Evolutionary conservation across 225 moss, liverwort and hornwort species (phyloP).

Genomic region (Sphagnum tenellum): DNA sequence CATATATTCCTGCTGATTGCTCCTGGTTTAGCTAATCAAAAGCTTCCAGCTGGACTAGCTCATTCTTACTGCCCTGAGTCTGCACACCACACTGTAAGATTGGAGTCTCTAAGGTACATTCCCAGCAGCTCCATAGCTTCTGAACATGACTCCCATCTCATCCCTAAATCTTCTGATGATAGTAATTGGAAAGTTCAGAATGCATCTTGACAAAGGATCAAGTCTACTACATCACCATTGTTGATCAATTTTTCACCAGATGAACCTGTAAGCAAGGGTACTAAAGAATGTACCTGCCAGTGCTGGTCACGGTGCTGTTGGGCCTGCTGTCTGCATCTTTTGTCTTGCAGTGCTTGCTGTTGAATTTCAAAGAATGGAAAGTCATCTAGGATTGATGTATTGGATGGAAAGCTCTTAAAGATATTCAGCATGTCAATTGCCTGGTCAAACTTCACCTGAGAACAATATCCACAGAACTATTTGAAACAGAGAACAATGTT

Average conservation of each 20-base stretch:
- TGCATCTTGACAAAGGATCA: no score
- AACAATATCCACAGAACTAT: not conserved
- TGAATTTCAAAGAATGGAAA: conserved; percentile 97
- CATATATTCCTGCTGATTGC: no score
- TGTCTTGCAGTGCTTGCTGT: conserved; percentile 93
- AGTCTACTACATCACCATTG: no score
- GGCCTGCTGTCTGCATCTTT: conserved; percentile 86
- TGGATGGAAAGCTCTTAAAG: conserved; percentile 78
- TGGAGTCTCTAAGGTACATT: no score
- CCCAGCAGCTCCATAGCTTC: not conserved
- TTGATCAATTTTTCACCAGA: no score
- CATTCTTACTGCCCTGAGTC: conserved; percentile 28
- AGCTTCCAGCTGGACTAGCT: conserved; percentile 26
- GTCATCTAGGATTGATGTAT: conserved; percentile 95
- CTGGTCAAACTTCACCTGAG: conserved; percentile 92
- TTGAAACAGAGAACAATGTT: no score
- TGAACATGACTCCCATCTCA: no score
- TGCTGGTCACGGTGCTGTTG: conserved; percentile 90
- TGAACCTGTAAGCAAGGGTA: no score
- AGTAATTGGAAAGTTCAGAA: no score
- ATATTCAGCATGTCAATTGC: conserved; percentile 90
- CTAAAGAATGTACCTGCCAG: no score
- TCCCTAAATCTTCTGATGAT: no score
- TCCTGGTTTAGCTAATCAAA: conserved; percentile 28
- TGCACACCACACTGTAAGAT: conserved; percentile 46